Base-by-base conservation (phyloP, 2,329 filamentous ascomycete genomes). In the Ceratocystis cubensis region DNA sequence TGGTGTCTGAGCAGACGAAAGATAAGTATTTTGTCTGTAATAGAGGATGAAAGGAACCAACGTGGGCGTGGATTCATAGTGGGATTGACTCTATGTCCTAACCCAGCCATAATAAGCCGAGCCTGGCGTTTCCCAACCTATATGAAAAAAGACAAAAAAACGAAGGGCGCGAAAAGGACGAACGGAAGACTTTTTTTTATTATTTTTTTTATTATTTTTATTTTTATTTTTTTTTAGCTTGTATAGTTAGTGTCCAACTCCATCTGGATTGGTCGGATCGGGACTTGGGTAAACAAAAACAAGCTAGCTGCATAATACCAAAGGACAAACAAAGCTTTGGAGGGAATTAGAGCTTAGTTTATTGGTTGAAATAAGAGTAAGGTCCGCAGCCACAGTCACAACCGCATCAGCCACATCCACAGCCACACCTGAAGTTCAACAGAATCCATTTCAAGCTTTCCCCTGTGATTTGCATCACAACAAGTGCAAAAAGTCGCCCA, bases 31-130 rank as follows among this genome's bases (percentile, higher is more conserved):
- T 41, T 4, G 37, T 15, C 37, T 41, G 37, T 15, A 41, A 41
- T 15, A 41, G 37, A 41, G 48, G 48, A 53, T 53, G 10, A 33
- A 37, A 30, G 56, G 28, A 59, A 53, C 22, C 30, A 59, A 37
- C 56, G 28, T 59, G 56, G 56, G 20, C 28, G 30, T 59, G 15
- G 56, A 33, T 57, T 30, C 56, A 59, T 33, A 59, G 56, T 30
- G 56, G 37, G 30, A 28, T 59, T 59, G 56, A 30, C 56, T 6
- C 22, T 59, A 59, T 37, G n/a, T 15, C 25, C 56, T 59, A 59
- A 3, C 56, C 56, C 56, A 7, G 56, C 30, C 28, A 59, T 37
- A 37, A 59, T 59, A 37, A 59, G 56, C 56, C 28, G 56, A 10
- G 25, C 56, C n/a, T 17, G 28, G 25, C 15, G 37, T 41, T 33